Evolutionary conservation across 2,329 filamentous ascomycete species (phyloP), one percentile per base, ranked within the genome.

Genomic region (Dichotomopilus funicola): DNA sequence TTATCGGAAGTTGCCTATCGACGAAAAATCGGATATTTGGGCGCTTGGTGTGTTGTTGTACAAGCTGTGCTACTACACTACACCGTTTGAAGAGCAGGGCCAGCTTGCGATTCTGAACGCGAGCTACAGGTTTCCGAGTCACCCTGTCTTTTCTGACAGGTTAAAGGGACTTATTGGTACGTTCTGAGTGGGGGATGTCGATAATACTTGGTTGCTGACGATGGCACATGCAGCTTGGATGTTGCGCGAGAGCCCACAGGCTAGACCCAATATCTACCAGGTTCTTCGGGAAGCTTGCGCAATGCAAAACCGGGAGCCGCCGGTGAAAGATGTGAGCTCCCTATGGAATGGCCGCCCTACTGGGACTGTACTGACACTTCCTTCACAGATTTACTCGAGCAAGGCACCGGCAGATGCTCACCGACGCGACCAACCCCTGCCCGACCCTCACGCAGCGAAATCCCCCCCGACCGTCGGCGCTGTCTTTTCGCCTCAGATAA

Each of bases 21-120:
- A 99, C 68, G 94, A 99, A 74, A 99, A 99, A 75, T 95, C 91
- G 49, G 94, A 99, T 71, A 96, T 99, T 35, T 99, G 91, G 94
- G 94, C 94, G 1, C 74, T 99, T 59, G 94, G 94, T 5, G 94
- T 99, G 43, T 75, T 99, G 56, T 74, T 99, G 53, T 99, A 99
- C 77, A 99, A 99, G 77, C 79, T 99, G 59, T 99, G 94, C 76
- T 99, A 97, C 73, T 99, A 99, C 72, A 99, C 94, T 1, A 99
- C 94, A 5, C 94, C 94, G 0, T 99, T 99, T 66, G 94, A 99
- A 73, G 92, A 97, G 61, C 91, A 96, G 67, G 94, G 94, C 33
- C 92, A 96, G 74, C 88, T 97, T 76, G 94, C 94, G 10, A 99
- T 99, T 61, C 75, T 99, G 59, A 97, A 97, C 68, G 94, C 94